A percentile compares a stretch with the other conserved stretches of the same genome.
phyloP scores from a whole-genome alignment of 345 rosid genomes.

The Geranium brycei region DNA sequence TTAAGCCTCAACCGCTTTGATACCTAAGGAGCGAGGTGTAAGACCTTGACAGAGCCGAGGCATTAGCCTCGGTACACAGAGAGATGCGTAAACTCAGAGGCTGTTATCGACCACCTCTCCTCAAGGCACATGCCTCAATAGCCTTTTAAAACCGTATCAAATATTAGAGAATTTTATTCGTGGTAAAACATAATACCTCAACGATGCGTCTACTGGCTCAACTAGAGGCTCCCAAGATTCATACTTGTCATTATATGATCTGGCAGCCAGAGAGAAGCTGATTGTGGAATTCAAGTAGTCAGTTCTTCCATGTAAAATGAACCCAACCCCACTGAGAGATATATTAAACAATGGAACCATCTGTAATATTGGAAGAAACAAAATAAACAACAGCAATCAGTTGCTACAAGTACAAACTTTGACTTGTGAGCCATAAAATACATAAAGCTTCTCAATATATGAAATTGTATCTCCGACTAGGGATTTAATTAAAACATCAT shows the following conservation, averaged over 20 bases:
- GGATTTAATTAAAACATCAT: neutral
- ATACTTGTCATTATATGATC: slow-evolving; percentile 87
- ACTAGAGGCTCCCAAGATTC: slow-evolving; percentile 97
- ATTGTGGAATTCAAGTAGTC: slow-evolving; percentile 55
- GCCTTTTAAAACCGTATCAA: neutral
- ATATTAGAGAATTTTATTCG: too few relatives aligned
- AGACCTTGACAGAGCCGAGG: too few relatives aligned
- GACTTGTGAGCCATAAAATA: neutral
- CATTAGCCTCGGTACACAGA: too few relatives aligned
- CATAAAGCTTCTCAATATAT: neutral
- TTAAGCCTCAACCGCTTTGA: too few relatives aligned
- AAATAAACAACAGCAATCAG: slow-evolving; percentile 7
- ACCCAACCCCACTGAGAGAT: slow-evolving; percentile 59
- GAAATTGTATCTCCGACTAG: neutral
- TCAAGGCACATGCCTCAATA: too few relatives aligned
- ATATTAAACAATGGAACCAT: slow-evolving; percentile 89
- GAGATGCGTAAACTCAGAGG: too few relatives aligned
- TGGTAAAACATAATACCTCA: slow-evolving; percentile 36
- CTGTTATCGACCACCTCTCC: too few relatives aligned
- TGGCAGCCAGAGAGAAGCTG: slow-evolving; percentile 71
- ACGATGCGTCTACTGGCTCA: slow-evolving; percentile 71
- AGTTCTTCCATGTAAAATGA: slow-evolving; percentile 60
- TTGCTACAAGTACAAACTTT: neutral
- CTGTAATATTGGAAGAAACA: slow-evolving; percentile 31
- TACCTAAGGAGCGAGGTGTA: too few relatives aligned